Conservation (phyloP, 129 eudicot species). For the Flaveria bidentis region DNA sequence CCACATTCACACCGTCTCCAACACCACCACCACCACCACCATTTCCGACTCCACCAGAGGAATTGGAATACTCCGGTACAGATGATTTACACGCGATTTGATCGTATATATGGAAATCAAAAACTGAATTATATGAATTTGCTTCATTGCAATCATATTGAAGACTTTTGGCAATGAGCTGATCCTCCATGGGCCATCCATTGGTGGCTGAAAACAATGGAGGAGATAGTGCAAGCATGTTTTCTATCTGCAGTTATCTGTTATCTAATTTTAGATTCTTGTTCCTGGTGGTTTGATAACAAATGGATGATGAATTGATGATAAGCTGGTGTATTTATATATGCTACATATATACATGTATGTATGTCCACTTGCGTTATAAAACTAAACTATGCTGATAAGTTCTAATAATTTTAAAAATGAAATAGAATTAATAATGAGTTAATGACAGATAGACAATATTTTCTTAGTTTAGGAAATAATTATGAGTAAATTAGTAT, state of each 20-base stretch:
- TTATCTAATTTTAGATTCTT: slow-evolving; percentile 8
- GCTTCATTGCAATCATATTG: slow-evolving; percentile 17
- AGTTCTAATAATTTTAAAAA: not conserved
- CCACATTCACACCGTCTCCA: not conserved
- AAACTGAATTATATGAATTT: slow-evolving; percentile 20
- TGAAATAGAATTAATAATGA: not conserved
- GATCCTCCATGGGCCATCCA: slow-evolving; percentile 36
- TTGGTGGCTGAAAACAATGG: slow-evolving; percentile 29
- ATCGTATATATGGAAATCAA: slow-evolving; percentile 17
- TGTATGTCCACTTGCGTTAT: slow-evolving; percentile 4
- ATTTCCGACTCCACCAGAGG: slow-evolving; percentile 24
- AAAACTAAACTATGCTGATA: not conserved
- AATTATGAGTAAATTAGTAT: not conserved
- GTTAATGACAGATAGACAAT: not conserved
- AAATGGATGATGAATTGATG: not conserved
- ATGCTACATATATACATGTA: not conserved
- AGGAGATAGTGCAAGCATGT: slow-evolving; percentile 20
- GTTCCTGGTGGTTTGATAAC: not conserved
- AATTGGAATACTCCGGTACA: slow-evolving; percentile 23
- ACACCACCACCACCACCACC: not conserved
- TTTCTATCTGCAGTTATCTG: not conserved
- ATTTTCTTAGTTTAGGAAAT: not conserved
- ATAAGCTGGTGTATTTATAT: slow-evolving; percentile 17
- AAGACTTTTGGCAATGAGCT: slow-evolving; percentile 15
- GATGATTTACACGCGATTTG: slow-evolving; percentile 22